phyloP scores from a whole-genome alignment of 2,329 filamentous ascomycete genomes.

The Periconia digitata region DNA sequence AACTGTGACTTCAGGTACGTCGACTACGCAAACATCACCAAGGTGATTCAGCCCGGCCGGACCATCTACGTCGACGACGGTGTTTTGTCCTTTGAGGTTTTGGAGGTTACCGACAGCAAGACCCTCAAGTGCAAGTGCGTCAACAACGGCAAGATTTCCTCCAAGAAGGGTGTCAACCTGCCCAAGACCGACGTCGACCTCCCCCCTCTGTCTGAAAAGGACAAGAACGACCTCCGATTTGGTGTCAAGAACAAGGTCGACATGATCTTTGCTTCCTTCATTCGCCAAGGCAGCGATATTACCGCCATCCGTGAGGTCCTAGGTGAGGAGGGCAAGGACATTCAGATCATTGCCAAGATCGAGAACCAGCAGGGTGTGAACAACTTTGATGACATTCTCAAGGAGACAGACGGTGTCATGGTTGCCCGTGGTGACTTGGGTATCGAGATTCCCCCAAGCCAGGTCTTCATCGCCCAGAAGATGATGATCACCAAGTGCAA shows the following conservation, averaged over 20 bases:
- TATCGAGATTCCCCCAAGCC: slow-evolving; percentile 97
- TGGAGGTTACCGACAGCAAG: slow-evolving; percentile 84
- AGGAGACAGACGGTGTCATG: slow-evolving; percentile 98
- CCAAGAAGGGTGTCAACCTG: slow-evolving; percentile 98
- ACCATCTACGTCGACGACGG: slow-evolving; percentile 98
- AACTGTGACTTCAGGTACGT: slow-evolving; percentile 68
- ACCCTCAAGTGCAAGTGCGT: slow-evolving; percentile 83
- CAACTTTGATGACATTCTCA: slow-evolving; percentile 97
- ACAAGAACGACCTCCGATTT: slow-evolving; percentile 89
- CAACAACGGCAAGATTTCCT: slow-evolving; percentile 99
- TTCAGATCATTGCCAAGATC: slow-evolving; percentile 99
- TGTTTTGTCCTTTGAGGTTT: slow-evolving; percentile 92
- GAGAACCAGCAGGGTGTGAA: slow-evolving; percentile 99
- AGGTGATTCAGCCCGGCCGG: slow-evolving; percentile 88
- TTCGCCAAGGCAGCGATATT: slow-evolving; percentile 92
- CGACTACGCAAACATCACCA: slow-evolving; percentile 99
- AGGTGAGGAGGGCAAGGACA: slow-evolving; percentile 88
- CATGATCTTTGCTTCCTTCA: slow-evolving; percentile 99
- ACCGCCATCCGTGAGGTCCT: slow-evolving; percentile 87
- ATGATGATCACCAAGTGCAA: slow-evolving; percentile 99
- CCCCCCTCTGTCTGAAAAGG: slow-evolving; percentile 95
- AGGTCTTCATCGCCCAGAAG: slow-evolving; percentile 99
- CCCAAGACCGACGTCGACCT: slow-evolving; percentile 99
- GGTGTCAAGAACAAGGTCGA: slow-evolving; percentile 98
- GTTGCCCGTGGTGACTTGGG: slow-evolving; percentile 97